Evolutionary conservation across 2,329 filamentous ascomycete species (phyloP).

Genomic region (Setomelanomma holmii): DNA sequence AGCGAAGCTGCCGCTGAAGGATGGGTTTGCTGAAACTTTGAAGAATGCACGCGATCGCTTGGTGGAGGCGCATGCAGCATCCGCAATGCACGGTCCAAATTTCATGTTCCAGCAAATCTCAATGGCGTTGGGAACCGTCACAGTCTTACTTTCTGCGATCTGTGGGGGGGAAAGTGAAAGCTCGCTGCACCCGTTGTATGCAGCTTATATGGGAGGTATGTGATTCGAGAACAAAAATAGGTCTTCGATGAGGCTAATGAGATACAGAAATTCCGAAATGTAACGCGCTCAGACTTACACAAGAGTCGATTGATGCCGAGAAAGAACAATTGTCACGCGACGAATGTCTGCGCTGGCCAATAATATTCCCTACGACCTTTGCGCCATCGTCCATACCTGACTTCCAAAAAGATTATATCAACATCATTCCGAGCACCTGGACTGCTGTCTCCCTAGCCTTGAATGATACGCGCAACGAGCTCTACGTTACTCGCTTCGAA

Average conservation of each 20-base stretch:
- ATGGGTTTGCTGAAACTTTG: slow-evolving; percentile 65
- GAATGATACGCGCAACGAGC: slow-evolving; percentile 80
- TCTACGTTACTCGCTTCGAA: slow-evolving; percentile 87
- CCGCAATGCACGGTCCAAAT: slow-evolving; percentile 62
- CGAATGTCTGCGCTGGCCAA: slow-evolving; percentile 50
- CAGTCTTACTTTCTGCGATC: slow-evolving; percentile 50
- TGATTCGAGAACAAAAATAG: not conserved
- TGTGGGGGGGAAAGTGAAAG: slow-evolving; percentile 35
- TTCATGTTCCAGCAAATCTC: slow-evolving; percentile 62
- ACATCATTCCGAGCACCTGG: slow-evolving; percentile 84
- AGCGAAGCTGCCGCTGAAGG: slow-evolving; percentile 29
- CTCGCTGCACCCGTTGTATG: slow-evolving; percentile 48
- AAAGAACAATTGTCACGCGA: slow-evolving; percentile 50
- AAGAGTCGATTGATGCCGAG: slow-evolving; percentile 62
- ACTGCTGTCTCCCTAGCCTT: slow-evolving; percentile 84
- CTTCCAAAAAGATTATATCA: slow-evolving; percentile 82
- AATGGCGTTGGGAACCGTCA: slow-evolving; percentile 44
- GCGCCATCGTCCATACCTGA: slow-evolving; percentile 51
- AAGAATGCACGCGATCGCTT: slow-evolving; percentile 71
- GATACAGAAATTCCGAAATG: slow-evolving; percentile 71
- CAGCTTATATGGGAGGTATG: slow-evolving; percentile 49
- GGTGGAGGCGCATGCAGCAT: slow-evolving; percentile 65
- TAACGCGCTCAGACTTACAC: slow-evolving; percentile 71
- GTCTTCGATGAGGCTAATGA: not conserved
- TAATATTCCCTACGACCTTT: slow-evolving; percentile 37